Evolutionary conservation across 2,329 filamentous ascomycete species (phyloP).

Genomic region (Ceratocystis diversiconidia): DNA sequence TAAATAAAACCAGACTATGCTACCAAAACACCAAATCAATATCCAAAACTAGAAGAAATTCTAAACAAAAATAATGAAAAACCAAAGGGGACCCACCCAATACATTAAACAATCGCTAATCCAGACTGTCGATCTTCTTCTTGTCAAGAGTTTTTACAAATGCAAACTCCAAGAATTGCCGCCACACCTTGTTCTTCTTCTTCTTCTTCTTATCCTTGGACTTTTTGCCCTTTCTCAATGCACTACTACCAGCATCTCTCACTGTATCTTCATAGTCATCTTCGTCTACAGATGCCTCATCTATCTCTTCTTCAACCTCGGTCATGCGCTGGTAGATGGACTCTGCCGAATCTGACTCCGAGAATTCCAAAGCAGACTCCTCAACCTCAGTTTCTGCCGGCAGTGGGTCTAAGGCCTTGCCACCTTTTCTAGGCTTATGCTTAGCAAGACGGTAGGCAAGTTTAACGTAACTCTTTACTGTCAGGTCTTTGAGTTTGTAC

Average conservation of each 20-base stretch:
- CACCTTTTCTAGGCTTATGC: slow-evolving; percentile 19
- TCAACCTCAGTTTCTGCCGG: not conserved
- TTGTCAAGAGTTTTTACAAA: slow-evolving; percentile 61
- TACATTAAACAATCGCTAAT: not conserved
- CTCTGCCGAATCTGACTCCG: not conserved
- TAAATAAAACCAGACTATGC: slow-evolving; percentile 2
- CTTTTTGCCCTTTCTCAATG: slow-evolving; percentile 22
- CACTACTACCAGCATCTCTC: not conserved
- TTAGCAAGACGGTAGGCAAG: slow-evolving; percentile 67
- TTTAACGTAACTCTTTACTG: slow-evolving; percentile 64
- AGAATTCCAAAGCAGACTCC: not conserved
- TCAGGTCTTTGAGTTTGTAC: slow-evolving; percentile 69
- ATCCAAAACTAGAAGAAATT: not conserved
- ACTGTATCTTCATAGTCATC: slow-evolving; percentile 22
- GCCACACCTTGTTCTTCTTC: slow-evolving; percentile 56
- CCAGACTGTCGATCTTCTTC: slow-evolving; percentile 45
- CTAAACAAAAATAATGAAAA: not conserved
- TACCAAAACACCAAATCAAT: slow-evolving; percentile 7
- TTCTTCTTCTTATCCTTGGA: slow-evolving; percentile 39
- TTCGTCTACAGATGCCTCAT: slow-evolving; percentile 20
- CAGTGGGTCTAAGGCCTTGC: not conserved
- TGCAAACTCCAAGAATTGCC: slow-evolving; percentile 60
- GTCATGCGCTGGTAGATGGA: slow-evolving; percentile 2
- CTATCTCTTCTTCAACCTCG: slow-evolving; percentile 20
- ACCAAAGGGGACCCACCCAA: not conserved